These are phyloP conservation scores for Debaryomyces udenii DNA, from an alignment of 1,139 yeast species.

Conservation along the genomic window DNA sequence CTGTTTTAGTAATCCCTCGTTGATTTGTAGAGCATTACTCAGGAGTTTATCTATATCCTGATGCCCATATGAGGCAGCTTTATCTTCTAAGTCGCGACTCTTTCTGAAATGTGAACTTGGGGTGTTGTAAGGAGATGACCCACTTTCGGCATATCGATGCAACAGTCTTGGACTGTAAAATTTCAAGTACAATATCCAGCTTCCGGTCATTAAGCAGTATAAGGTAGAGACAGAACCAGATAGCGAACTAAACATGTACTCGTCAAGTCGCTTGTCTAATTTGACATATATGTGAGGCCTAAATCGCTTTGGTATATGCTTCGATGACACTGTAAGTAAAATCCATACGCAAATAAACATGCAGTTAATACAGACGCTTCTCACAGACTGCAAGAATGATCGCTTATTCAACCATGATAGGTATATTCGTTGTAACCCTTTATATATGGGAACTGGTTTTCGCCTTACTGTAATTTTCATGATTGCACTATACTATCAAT, in stretches of 20 bases:
- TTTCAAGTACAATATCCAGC: conserved; percentile 19
- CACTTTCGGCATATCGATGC: conserved; percentile 3
- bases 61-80: neutral
- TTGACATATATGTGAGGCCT: conserved; percentile 46
- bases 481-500: neutral
- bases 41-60: conserved; percentile 1
- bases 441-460: neutral
- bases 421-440: neutral
- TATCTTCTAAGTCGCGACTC: conserved; percentile 1
- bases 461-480: conserved; percentile 7
- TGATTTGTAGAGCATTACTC: neutral
- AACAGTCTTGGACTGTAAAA: conserved; percentile 15
- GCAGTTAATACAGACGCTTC: conserved; percentile 8
- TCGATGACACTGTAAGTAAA: conserved; percentile 6
- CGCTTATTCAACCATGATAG: conserved; percentile 7
- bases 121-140: conserved; percentile 1
- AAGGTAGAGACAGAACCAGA: conserved; percentile 12
- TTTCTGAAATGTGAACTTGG: conserved; percentile 2
- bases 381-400: conserved; percentile 3
- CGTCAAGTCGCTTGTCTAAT: conserved; percentile 45
- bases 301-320: conserved; percentile 11
- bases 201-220: conserved; percentile 15
- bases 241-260: conserved; percentile 29
- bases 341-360: conserved; percentile 11
- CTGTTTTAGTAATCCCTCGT: conserved; percentile 1